A percentile compares a stretch with the other conserved stretches of the same genome.
Conservation (phyloP, 345 rosid species). For the Rhizophora mangle region DNA sequence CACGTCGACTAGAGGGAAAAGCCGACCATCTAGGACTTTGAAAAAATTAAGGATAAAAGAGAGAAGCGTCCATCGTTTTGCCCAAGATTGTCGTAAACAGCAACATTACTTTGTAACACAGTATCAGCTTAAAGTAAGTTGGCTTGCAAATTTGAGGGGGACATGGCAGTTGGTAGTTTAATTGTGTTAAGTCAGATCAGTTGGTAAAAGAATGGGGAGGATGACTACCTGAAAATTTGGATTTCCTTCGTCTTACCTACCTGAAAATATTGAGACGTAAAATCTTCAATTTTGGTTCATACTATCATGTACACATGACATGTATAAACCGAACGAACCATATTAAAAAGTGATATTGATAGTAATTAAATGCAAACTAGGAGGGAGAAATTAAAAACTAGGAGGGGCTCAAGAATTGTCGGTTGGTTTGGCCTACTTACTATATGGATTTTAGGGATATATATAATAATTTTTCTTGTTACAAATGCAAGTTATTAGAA, state of each 20-base stretch:
- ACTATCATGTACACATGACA: background rate
- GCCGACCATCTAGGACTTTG: background rate
- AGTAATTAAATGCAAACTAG: no score
- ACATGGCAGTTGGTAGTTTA: constrained; percentile 38
- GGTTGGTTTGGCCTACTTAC: no score
- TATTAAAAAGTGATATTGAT: no score
- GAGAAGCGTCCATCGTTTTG: no score
- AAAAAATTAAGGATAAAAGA: no score
- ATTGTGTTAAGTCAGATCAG: constrained; percentile 17
- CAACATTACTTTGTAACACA: background rate
- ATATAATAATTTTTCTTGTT: background rate
- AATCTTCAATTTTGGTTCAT: background rate
- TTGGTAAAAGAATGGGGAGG: constrained; percentile 11
- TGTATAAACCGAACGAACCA: no score
- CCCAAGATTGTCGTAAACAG: no score
- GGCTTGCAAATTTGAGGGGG: constrained; percentile 19
- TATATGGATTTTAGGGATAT: no score
- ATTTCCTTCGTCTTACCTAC: constrained; percentile 13
- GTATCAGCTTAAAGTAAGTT: background rate
- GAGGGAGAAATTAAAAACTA: no score
- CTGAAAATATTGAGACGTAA: background rate
- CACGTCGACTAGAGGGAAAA: background rate
- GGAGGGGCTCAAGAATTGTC: no score
- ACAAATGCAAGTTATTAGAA: background rate
- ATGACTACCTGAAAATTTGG: constrained; percentile 19